Conservation (phyloP, 495 filamentous ascomycete genomes). For the Schizothecium vesticola region DNA sequence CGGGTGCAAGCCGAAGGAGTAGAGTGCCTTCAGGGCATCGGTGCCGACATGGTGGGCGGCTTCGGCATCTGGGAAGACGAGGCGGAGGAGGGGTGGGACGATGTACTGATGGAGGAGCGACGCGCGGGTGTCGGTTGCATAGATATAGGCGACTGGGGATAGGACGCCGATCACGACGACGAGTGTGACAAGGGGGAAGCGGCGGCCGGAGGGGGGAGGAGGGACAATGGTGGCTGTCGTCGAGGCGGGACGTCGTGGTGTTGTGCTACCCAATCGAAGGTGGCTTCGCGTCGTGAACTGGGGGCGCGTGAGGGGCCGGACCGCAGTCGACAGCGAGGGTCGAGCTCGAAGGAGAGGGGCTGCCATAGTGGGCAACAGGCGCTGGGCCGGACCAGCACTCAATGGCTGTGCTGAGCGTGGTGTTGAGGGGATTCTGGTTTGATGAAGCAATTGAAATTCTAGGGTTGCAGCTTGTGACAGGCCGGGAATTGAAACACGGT, state of each 20-base stretch:
- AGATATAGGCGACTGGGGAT: constrained; percentile 54
- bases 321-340: constrained; percentile 24
- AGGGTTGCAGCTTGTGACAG: not conserved
- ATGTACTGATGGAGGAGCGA: constrained; percentile 79
- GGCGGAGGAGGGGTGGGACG: constrained; percentile 66
- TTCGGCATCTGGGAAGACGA: constrained; percentile 76
- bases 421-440: constrained; percentile 1
- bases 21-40: constrained; percentile 60
- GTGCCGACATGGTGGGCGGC: constrained; percentile 81
- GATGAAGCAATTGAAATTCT: constrained; percentile 9
- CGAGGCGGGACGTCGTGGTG: constrained; percentile 32
- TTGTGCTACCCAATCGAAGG: constrained; percentile 11
- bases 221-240: constrained; percentile 14
- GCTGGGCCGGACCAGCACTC: constrained; percentile 36
- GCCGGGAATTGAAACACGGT: not conserved
- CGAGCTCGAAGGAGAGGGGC: constrained; percentile 29
- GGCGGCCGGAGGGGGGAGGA: constrained; percentile 24
- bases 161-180: constrained; percentile 46
- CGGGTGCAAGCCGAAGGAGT: constrained; percentile 61
- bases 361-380: constrained; percentile 31
- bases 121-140: constrained; percentile 86
- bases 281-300: constrained; percentile 7
- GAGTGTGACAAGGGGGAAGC: constrained; percentile 49
- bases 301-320: constrained; percentile 25
- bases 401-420: constrained; percentile 24